These are phyloP conservation scores for Aureobasidium melanogenum DNA, from an alignment of 2,329 filamentous ascomycete species.

Conservation along the genomic window DNA sequence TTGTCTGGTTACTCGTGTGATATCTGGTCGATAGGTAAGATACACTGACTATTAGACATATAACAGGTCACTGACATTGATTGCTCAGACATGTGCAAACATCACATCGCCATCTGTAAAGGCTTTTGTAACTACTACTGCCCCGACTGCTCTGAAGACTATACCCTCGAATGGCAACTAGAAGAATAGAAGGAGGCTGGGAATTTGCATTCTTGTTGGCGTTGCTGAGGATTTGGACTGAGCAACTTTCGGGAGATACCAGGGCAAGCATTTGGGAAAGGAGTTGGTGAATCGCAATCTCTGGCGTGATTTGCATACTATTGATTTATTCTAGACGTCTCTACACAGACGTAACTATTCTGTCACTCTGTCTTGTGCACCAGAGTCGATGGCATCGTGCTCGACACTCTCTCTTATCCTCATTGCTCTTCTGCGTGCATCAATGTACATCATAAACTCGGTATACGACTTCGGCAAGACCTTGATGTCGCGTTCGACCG, in stretches of 20 bases:
- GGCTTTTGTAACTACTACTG: constrained; percentile 39
- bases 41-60: too few species aligned
- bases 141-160: constrained; percentile 35
- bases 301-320: not conserved
- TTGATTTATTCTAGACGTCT: not conserved
- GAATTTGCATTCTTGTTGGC: not conserved
- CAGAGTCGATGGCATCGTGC: constrained; percentile 22
- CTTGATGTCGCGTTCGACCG: constrained; percentile 54
- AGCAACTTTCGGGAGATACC: not conserved
- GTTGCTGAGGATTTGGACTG: not conserved
- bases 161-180: constrained; percentile 33
- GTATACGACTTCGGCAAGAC: constrained; percentile 57
- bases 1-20: constrained; percentile 40
- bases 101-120: constrained; percentile 24
- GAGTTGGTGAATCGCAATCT: not conserved
- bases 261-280: not conserved
- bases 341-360: constrained; percentile 16
- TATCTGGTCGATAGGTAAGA: constrained; percentile 34
- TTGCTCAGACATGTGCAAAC: constrained; percentile 32
- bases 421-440: constrained; percentile 48
- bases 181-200: constrained; percentile 25
- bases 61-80: not conserved
- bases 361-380: constrained; percentile 21
- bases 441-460: constrained; percentile 58
- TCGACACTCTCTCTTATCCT: constrained; percentile 39